Percentiles rank a stretch among this genome's conserved stretches.
Conservation (phyloP, 2,329 filamentous ascomycete genomes). For the Xylaria arbuscula region DNA sequence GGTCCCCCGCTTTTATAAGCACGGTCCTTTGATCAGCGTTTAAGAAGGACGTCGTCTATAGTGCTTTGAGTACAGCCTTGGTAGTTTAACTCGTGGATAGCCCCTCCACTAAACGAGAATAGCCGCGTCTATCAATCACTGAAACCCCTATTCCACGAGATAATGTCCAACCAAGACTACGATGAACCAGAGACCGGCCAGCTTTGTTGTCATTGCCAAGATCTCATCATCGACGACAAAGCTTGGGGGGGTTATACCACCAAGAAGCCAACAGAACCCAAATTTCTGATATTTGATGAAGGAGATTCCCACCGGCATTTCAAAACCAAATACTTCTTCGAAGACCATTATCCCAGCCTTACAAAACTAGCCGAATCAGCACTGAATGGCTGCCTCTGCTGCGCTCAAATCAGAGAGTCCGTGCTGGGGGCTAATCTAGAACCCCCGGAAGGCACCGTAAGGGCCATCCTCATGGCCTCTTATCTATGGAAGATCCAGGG, state of each 20-base stretch:
- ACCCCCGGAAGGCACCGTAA: background rate
- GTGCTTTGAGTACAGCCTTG: too few species aligned
- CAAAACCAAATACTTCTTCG: background rate
- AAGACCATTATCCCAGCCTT: background rate
- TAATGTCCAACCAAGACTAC: too few species aligned
- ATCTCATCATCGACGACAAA: background rate
- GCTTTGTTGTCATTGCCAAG: background rate
- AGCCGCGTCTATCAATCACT: too few species aligned
- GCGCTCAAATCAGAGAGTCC: constrained; percentile 3
- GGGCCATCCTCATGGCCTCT: background rate
- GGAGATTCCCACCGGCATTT: background rate
- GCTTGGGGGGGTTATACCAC: constrained; percentile 1
- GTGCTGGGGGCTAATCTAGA: background rate
- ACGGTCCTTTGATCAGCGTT: too few species aligned
- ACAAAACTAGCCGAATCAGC: background rate
- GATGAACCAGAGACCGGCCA: background rate
- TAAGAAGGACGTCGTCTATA: too few species aligned
- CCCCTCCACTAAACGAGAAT: too few species aligned
- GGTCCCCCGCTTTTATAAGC: too few species aligned
- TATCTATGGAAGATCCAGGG: background rate
- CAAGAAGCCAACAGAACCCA: background rate
- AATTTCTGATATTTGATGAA: constrained; percentile 1
- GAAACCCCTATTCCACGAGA: too few species aligned
- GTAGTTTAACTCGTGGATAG: too few species aligned
- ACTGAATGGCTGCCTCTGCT: constrained; percentile 5